Evolutionary conservation across 768 basidiomycete genomes (phyloP).

Genomic region (Lactarius tabidus): DNA sequence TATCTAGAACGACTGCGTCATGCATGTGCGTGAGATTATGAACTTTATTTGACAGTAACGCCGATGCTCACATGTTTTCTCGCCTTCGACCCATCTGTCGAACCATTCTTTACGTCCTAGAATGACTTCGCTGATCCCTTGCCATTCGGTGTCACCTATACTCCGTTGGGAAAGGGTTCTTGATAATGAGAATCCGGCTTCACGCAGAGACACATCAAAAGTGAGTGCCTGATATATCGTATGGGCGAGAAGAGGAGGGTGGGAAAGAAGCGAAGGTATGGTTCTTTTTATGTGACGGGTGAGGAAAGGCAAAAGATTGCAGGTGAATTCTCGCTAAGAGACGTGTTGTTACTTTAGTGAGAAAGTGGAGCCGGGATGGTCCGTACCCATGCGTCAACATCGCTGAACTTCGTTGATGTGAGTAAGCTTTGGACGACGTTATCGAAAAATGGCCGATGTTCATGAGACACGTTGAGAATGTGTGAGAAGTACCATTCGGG

Average conservation of each 20-base stretch:
- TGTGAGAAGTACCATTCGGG: conserved; percentile 98
- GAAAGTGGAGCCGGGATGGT: conserved; percentile 2
- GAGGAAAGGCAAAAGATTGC: conserved; percentile 72
- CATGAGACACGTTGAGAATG: conserved; percentile 79
- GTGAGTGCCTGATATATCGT: conserved; percentile 89
- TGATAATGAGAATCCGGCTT: conserved; percentile 64
- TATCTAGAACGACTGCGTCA: conserved; percentile 75
- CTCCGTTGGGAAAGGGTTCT: conserved; percentile 43
- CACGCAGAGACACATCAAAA: conserved; percentile 76
- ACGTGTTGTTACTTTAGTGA: conserved; percentile 10
- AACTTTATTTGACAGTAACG: not conserved
- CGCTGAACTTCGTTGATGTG: conserved; percentile 53
- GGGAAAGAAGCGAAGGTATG: conserved; percentile 65
- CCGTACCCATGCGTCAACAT: conserved; percentile 76
- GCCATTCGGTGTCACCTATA: conserved; percentile 46
- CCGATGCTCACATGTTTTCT: conserved; percentile 69
- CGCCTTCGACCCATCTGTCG: conserved; percentile 83
- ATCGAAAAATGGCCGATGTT: conserved; percentile 81
- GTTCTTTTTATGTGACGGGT: conserved; percentile 71
- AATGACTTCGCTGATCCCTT: conserved; percentile 77
- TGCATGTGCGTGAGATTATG: not conserved
- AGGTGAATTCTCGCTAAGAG: conserved; percentile 74
- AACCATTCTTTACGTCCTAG: conserved; percentile 88
- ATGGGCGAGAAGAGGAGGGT: conserved; percentile 87
- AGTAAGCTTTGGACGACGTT: conserved; percentile 67